Evolutionary conservation across 1,284 basidiomycete genomes (phyloP).

Genomic region (Termitomyces sp.): DNA sequence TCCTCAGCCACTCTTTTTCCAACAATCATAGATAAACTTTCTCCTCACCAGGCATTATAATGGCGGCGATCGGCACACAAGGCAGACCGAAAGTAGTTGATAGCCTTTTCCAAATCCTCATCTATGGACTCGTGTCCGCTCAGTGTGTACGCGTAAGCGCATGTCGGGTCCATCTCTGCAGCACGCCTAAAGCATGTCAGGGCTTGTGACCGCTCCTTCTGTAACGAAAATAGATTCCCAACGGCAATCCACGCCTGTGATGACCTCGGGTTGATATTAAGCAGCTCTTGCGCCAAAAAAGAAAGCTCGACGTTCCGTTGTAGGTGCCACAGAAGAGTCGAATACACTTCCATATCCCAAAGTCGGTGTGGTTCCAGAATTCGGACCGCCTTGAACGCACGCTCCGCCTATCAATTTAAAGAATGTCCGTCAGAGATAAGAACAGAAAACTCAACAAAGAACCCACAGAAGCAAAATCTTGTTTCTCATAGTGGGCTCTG

Average conservation of each 20-base stretch:
- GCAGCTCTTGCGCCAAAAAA: constrained; percentile 84
- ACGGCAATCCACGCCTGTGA: constrained; percentile 93
- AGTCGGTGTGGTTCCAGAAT: constrained; percentile 81
- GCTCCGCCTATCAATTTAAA: constrained; percentile 58
- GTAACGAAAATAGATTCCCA: constrained; percentile 88
- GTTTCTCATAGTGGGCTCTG: constrained; percentile 81
- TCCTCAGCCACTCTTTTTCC: constrained; percentile 9
- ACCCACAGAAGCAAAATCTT: constrained; percentile 82
- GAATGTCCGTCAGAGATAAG: constrained; percentile 20
- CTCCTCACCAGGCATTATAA: constrained; percentile 87
- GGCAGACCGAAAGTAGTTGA: constrained; percentile 85
- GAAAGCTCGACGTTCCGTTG: constrained; percentile 78
- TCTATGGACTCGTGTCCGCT: constrained; percentile 93
- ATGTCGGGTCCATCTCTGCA: constrained; percentile 75
- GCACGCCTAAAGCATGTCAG: constrained; percentile 90
- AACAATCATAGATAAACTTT: constrained; percentile 15
- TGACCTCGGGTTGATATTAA: constrained; percentile 74
- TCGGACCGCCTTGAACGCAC: constrained; percentile 78
- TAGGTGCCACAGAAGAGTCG: constrained; percentile 91
- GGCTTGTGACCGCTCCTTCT: constrained; percentile 88
- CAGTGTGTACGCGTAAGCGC: constrained; percentile 89
- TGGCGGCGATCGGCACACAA: constrained; percentile 84
- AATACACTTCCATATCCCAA: constrained; percentile 91
- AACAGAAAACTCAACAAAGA: constrained; percentile 11
- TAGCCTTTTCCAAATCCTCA: constrained; percentile 87